Evolutionary conservation across 2,329 filamentous ascomycete species (phyloP), one percentile per base, ranked within the genome.

Genomic region (Trichoderma sp.): DNA sequence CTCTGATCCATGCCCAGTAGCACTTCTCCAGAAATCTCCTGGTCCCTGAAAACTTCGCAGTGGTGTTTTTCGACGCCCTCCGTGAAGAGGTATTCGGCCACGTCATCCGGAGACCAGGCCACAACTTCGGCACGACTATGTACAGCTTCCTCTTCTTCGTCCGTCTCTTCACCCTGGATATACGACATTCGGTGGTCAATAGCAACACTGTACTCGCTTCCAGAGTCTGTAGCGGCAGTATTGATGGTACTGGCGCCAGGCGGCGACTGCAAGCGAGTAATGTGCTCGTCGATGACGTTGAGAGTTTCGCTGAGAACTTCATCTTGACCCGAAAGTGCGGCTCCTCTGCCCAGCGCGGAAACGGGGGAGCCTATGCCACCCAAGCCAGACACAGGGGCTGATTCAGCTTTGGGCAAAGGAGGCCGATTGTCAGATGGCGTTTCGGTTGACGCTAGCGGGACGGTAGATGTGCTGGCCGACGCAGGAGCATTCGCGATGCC

Each of bases 211-310:
- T 97, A 97, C 78, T 97, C 93, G 81, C 93, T 97, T 61, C 91
- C 92, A 2, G 94, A 96, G 78, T 96, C 93, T 72, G 89, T 93
- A 55, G 85, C 81, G 63, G 81, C 80, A 68, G 85, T 75, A 72
- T 87, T 82, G 72, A 90, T 75, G 40, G 78, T 79, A 31, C 87
- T 86, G 71, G 83, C 86, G 71, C 80, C 83, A 5, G 84, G 82
- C 7, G 86, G 82, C 21, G 86, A 86, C 71, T 87, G 83, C 72
- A 98, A 87, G 78, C 97, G 92, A 53, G 93, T 97, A 74, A 98
- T 97, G 77, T 97, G 95, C 80, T 98, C 95, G 78, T 98, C 91
- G 75, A 98, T 98, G 70, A 98, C 95, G 76, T 94, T 97, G 63
- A 98, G 82, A 0, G 95, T 97, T 79, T 98, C 94, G 77, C 94